These are phyloP conservation scores for Eucalyptus pumila DNA, from an alignment of 345 rosid genomes.

Conservation along the genomic window DNA sequence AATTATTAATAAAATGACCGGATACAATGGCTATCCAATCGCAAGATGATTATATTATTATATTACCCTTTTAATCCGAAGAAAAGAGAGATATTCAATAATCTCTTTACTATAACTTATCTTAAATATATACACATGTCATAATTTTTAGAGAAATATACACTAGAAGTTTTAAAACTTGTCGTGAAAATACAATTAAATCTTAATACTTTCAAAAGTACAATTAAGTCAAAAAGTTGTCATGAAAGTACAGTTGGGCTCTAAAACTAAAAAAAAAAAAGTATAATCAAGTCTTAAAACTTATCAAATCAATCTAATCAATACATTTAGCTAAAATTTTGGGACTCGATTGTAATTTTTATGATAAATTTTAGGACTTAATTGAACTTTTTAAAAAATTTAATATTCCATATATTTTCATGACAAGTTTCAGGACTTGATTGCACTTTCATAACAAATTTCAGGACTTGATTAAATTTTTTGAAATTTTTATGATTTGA, in stretches of 20 bases:
- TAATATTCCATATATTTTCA: too few relatives aligned
- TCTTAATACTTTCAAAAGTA: too few relatives aligned
- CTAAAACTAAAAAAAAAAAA: too few relatives aligned
- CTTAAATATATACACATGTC: background rate
- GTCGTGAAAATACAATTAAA: too few relatives aligned
- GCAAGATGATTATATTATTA: background rate
- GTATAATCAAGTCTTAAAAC: fast-evolving
- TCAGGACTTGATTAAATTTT: too few relatives aligned
- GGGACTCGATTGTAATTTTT: fast-evolving
- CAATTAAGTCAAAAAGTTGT: too few relatives aligned
- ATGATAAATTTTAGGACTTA: too few relatives aligned
- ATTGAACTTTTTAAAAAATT: too few relatives aligned
- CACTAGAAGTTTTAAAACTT: too few relatives aligned
- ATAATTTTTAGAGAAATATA: background rate
- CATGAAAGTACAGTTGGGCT: too few relatives aligned
- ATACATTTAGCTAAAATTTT: fast-evolving
- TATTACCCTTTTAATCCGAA: background rate
- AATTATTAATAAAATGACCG: background rate
- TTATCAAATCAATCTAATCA: too few relatives aligned
- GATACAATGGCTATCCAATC: background rate
- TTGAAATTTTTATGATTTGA: fast-evolving
- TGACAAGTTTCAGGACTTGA: fast-evolving
- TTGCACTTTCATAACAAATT: too few relatives aligned
- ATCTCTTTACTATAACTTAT: background rate
- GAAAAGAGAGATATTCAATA: background rate